A percentile compares a stretch with the other conserved stretches of the same genome.
phyloP scores from a whole-genome alignment of 2,329 filamentous ascomycete genomes.

The Pseudocercospora cruenta region DNA sequence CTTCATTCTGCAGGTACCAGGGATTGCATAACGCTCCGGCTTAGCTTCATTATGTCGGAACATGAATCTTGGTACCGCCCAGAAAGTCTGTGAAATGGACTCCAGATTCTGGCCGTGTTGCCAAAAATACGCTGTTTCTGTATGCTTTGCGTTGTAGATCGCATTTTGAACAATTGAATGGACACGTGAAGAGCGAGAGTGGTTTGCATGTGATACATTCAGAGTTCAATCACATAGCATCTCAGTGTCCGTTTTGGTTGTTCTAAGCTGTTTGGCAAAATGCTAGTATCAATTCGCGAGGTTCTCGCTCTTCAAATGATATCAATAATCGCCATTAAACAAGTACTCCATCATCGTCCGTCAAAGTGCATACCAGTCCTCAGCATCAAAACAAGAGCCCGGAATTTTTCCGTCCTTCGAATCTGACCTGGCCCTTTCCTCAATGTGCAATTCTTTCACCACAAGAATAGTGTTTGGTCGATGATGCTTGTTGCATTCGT shows the following conservation, averaged over 20 bases:
- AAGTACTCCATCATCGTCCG: neutral
- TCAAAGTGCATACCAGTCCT: conserved; percentile 5
- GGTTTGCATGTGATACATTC: neutral
- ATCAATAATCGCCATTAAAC: neutral
- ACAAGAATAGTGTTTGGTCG: conserved; percentile 6
- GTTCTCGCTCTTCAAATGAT: neutral
- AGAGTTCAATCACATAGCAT: neutral
- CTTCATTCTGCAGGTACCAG: conserved; percentile 2
- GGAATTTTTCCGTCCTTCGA: neutral
- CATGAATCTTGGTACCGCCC: neutral
- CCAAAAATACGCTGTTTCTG: neutral
- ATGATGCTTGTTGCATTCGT: conserved; percentile 2
- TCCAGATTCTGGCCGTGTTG: neutral
- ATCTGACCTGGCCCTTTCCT: neutral
- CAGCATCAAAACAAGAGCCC: neutral
- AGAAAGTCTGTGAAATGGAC: neutral
- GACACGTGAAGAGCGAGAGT: neutral
- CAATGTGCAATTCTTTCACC: neutral
- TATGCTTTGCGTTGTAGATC: neutral
- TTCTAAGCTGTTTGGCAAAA: neutral
- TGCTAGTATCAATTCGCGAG: neutral
- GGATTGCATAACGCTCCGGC: neutral
- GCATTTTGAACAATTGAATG: neutral
- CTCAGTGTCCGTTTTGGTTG: neutral
- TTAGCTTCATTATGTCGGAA: neutral